These are phyloP conservation scores for Tolypocladium ophioglossoides DNA, from an alignment of 2,329 filamentous ascomycete genomes.

Conservation along the genomic window DNA sequence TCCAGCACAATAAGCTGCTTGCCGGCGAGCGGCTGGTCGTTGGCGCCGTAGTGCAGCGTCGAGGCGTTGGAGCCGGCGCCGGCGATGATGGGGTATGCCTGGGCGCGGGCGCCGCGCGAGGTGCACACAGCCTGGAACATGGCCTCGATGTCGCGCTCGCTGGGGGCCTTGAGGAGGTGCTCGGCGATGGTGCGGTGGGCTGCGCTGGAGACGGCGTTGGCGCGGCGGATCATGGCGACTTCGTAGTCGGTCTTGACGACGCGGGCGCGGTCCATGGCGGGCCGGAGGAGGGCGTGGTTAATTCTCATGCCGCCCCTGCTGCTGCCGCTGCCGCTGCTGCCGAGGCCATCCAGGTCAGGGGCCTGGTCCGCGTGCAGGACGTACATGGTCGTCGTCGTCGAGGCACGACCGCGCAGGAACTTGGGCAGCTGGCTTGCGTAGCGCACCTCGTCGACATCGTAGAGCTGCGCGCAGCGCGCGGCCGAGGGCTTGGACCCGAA, in stretches of 20 bases:
- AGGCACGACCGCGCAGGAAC: constrained; percentile 26
- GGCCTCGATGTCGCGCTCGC: constrained; percentile 77
- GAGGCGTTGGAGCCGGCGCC: constrained; percentile 74
- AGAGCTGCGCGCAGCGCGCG: constrained; percentile 49
- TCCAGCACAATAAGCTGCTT: constrained; percentile 74
- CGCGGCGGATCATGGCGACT: constrained; percentile 67
- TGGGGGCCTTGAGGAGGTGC: constrained; percentile 50
- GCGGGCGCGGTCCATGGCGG: constrained; percentile 69
- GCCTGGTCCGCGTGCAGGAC: constrained; percentile 38
- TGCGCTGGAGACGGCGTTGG: constrained; percentile 66
- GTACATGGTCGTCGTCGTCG: constrained; percentile 27
- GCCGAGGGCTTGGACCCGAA: constrained; percentile 49
- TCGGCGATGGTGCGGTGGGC: constrained; percentile 67
- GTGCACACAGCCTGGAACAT: constrained; percentile 65
- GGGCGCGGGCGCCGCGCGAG: constrained; percentile 58
- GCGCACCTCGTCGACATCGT: constrained; percentile 62
- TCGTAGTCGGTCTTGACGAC: constrained; percentile 83
- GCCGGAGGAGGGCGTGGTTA: constrained; percentile 44
- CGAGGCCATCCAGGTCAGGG: constrained; percentile 9
- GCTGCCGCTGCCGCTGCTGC: neutral
- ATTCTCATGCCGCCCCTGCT: constrained; percentile 14
- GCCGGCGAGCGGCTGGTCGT: constrained; percentile 60
- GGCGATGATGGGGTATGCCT: constrained; percentile 85
- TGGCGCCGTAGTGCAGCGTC: constrained; percentile 77
- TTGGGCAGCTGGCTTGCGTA: constrained; percentile 44